Evolutionary conservation across 2,329 filamentous ascomycete species (phyloP).

Genomic region (Parastagonospora nodorum): DNA sequence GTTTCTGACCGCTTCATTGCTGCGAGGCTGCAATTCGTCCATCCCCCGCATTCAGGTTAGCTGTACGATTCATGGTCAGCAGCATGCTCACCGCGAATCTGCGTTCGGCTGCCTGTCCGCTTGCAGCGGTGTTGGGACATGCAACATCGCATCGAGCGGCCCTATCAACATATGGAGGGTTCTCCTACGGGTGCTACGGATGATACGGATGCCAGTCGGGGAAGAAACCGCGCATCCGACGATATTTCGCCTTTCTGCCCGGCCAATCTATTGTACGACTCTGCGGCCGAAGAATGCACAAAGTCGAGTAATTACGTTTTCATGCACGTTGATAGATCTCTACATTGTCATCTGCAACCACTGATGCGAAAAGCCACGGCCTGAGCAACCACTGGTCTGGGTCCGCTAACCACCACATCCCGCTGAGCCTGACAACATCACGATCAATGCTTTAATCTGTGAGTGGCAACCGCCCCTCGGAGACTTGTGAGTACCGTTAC

Average conservation of each 20-base stretch:
- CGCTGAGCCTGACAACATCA: constrained; percentile 11
- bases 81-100: neutral
- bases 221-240: too few species aligned
- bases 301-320: too few species aligned
- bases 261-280: constrained; percentile 1
- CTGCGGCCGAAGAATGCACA: neutral
- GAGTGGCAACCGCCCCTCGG: neutral
- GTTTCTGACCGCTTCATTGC: constrained; percentile 11
- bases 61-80: too few species aligned
- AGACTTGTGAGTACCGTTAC: constrained; percentile 15
- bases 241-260: constrained; percentile 7
- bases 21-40: neutral
- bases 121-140: constrained; percentile 16
- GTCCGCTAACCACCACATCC: constrained; percentile 2
- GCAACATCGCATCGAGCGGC: constrained; percentile 14
- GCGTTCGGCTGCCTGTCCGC: constrained; percentile 18
- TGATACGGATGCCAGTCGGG: too few species aligned
- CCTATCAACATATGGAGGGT: neutral
- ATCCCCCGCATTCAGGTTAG: neutral
- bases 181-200: too few species aligned
- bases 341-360: too few species aligned
- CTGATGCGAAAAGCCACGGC: neutral
- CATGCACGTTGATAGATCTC: too few species aligned
- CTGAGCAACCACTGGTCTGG: neutral
- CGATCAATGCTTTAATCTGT: constrained; percentile 22